phyloP scores from a whole-genome alignment of 768 basidiomycete species.

The Flagelloscypha sp. region DNA sequence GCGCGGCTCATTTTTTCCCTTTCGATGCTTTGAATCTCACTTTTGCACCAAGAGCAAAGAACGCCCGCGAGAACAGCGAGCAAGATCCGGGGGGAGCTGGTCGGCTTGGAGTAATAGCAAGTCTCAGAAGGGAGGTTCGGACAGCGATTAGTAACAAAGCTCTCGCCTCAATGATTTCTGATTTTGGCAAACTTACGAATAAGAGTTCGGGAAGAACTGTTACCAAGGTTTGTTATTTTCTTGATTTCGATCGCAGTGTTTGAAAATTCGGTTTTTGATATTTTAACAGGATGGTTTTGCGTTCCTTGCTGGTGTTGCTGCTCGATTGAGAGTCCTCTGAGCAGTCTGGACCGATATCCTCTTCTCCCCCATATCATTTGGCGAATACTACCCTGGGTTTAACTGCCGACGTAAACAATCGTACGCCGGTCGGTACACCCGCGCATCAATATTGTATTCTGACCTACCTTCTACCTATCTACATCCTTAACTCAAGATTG shows the following conservation, averaged over 20 bases:
- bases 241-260: conserved; percentile 1
- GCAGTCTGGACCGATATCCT: conserved; percentile 11
- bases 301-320: conserved; percentile 56
- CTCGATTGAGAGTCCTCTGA: conserved; percentile 34
- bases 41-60: conserved; percentile 19
- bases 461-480: too few relatives aligned
- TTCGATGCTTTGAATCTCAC: conserved; percentile 2
- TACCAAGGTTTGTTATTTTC: conserved; percentile 43
- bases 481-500: too few relatives aligned
- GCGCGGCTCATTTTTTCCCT: conserved; percentile 17
- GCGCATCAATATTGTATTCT: too few relatives aligned
- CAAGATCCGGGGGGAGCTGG: conserved; percentile 31
- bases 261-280: conserved; percentile 2
- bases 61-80: conserved; percentile 33
- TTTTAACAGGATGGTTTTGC: conserved; percentile 49
- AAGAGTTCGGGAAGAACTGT: conserved; percentile 61
- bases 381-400: too few relatives aligned
- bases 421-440: too few relatives aligned
- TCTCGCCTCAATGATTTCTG: conserved; percentile 57
- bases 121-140: conserved; percentile 47
- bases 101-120: conserved; percentile 53
- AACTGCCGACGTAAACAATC: too few relatives aligned
- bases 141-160: conserved; percentile 43
- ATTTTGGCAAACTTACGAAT: conserved; percentile 65
- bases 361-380: neutral